Percentiles rank a stretch among this genome's conserved stretches.
These are phyloP conservation scores for Saccharomyces eubayanus DNA, from an alignment of 805 yeast species.

Conservation along the genomic window DNA sequence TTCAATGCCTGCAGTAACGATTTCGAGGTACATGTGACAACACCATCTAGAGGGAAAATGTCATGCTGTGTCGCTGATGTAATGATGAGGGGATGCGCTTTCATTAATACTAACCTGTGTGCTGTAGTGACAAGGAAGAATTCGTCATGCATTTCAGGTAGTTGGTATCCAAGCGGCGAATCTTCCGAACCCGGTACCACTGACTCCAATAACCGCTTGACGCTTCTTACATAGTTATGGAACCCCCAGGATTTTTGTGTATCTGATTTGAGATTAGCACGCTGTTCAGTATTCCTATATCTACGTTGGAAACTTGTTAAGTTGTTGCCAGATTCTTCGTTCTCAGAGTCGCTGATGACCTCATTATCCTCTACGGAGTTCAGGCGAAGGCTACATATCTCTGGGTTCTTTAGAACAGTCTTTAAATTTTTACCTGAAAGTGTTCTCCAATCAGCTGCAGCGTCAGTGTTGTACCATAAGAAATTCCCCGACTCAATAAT, in stretches of 20 bases:
- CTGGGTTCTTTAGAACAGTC: not conserved
- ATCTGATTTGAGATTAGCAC: not conserved
- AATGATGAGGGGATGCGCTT: slow-evolving; percentile 18
- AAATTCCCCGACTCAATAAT: not conserved
- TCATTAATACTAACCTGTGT: slow-evolving; percentile 8
- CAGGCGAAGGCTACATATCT: not conserved
- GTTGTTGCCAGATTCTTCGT: not conserved
- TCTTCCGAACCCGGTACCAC: slow-evolving; percentile 3
- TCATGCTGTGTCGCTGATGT: slow-evolving; percentile 17
- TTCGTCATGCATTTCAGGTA: slow-evolving; percentile 11
- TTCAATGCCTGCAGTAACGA: slow-evolving; percentile 5
- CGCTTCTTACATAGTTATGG: slow-evolving; percentile 15
- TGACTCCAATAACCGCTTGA: slow-evolving; percentile 7
- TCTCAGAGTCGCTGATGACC: not conserved
- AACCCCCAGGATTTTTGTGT: slow-evolving; percentile 11
- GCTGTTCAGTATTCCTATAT: not conserved
- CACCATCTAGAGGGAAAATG: slow-evolving; percentile 15
- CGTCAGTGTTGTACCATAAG: not conserved
- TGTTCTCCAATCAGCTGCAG: not conserved
- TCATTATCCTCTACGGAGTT: not conserved
- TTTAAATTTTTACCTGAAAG: not conserved
- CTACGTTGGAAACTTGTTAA: not conserved
- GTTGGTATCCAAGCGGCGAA: slow-evolving; percentile 11
- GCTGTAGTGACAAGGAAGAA: slow-evolving; percentile 16
- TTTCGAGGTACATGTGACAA: slow-evolving; percentile 7